Evolutionary conservation across 2,329 filamentous ascomycete species (phyloP), one percentile per base, ranked within the genome.

Genomic region (Zasmidium cellare): DNA sequence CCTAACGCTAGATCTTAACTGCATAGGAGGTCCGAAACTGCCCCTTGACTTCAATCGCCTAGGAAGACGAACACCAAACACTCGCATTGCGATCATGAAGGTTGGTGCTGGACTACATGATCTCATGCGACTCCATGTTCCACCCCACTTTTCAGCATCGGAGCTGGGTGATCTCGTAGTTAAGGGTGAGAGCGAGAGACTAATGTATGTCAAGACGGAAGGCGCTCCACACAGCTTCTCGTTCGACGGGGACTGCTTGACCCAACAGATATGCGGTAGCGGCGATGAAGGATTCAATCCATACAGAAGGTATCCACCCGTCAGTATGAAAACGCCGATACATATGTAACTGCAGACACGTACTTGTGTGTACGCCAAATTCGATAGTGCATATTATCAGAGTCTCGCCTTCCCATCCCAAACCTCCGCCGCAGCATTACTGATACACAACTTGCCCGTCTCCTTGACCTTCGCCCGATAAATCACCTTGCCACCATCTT

Each of bases 381-480:
- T n/a, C n/a, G n/a, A n/a, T n/a, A n/a, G n/a, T n/a, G n/a, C n/a
- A n/a, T n/a, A n/a, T n/a, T n/a, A n/a, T n/a, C n/a, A n/a, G n/a
- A n/a, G 68, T 69, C 80, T 83, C 44, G 75, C 72, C 72, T 78
- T 79, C 11, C 72, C 74, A 51, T 72, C 75, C 59, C 76, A 76
- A 50, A 88, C 35, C 69, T 96, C 91, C 2, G 84, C 91, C 31
- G 88, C 92, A 6, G 87, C 92, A 23, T 88, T 89, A 22, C 85
- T 85, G 72, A 96, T 94, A 61, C 89, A 90, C 67, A 90, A 79
- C 83, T 96, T 96, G 69, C 91, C 91, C 53, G 91, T 96, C 83
- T 96, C 92, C 78, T 92, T 91, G 64, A 96, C 91, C 75, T 87
- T 91, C 55, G 85, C 84, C 82, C 96, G 90, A 83, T 96, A 96